A percentile compares a stretch with the other conserved stretches of the same genome.
phyloP scores from a whole-genome alignment of 106 monocot genomes.

The Dendrobium chrysotoxum region DNA sequence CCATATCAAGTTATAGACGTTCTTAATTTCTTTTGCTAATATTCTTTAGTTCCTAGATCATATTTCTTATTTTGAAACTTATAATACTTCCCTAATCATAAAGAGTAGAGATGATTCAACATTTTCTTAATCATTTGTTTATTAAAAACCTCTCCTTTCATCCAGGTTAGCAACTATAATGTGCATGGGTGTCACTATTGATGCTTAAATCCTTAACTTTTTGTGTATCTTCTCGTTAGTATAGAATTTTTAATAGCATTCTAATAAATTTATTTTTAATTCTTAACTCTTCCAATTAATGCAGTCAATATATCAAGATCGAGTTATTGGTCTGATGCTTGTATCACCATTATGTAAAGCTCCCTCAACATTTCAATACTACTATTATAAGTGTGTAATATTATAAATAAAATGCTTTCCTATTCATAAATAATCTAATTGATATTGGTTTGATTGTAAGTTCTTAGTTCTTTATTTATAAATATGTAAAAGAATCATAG shows the following conservation, averaged over 20 bases:
- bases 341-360: slow-evolving; percentile 78
- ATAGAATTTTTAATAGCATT: background rate
- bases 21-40: slow-evolving; percentile 86
- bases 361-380: slow-evolving; percentile 24
- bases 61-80: too few relatives aligned
- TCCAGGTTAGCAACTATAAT: slow-evolving; percentile 63
- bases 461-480: too few relatives aligned
- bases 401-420: too few relatives aligned
- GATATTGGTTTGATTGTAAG: too few relatives aligned
- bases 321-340: slow-evolving; percentile 59
- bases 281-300: background rate
- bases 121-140: slow-evolving; percentile 13
- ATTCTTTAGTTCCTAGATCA: background rate
- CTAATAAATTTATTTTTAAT: background rate
- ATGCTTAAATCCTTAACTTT: slow-evolving; percentile 72
- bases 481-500: too few relatives aligned
- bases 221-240: slow-evolving; percentile 32
- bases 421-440: too few relatives aligned
- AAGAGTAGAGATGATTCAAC: background rate
- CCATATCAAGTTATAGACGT: slow-evolving; percentile 86
- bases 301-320: slow-evolving; percentile 51
- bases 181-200: slow-evolving; percentile 65
- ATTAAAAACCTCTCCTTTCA: background rate
- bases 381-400: too few relatives aligned
- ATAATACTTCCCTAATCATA: background rate